A percentile compares a stretch with the other conserved stretches of the same genome.
Evolutionary conservation across 2,329 filamentous ascomycete genomes (phyloP).

Genomic region (Peltaster fructicola): DNA sequence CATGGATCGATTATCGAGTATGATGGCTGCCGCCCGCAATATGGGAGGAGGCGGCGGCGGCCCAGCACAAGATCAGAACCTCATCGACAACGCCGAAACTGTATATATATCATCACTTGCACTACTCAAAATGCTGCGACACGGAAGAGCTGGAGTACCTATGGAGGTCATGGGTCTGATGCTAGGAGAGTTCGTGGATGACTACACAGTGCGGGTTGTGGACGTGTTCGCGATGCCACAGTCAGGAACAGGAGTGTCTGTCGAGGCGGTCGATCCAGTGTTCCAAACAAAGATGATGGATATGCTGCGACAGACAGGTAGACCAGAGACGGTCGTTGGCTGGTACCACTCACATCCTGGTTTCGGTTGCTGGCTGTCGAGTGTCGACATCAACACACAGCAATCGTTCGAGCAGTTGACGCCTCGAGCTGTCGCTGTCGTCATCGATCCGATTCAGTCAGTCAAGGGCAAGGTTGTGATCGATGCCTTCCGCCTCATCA

Average conservation of each 20-base stretch:
- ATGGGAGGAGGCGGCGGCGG: constrained; percentile 50
- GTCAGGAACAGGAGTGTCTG: constrained; percentile 92
- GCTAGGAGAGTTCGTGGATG: constrained; percentile 96
- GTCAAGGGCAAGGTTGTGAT: constrained; percentile 99
- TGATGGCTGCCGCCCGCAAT: constrained; percentile 58
- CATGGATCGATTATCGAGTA: constrained; percentile 86
- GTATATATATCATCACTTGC: constrained; percentile 98
- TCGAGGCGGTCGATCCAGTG: constrained; percentile 94
- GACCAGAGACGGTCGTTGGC: constrained; percentile 90
- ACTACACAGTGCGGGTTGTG: constrained; percentile 95
- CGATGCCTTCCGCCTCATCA: constrained; percentile 95
- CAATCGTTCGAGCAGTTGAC: constrained; percentile 99
- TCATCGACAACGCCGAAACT: constrained; percentile 98
- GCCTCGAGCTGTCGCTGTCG: constrained; percentile 87
- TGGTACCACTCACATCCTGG: constrained; percentile 99
- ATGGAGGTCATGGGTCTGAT: constrained; percentile 99
- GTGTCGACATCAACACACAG: constrained; percentile 98
- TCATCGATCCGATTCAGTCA: constrained; percentile 96
- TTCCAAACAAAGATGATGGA: constrained; percentile 99
- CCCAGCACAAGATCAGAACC: constrained; percentile 63
- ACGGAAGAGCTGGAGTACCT: constrained; percentile 89
- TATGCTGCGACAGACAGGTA: constrained; percentile 94
- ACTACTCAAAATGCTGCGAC: constrained; percentile 93
- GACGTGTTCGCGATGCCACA: constrained; percentile 99
- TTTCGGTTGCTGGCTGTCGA: constrained; percentile 97